phyloP scores from a whole-genome alignment of 352 stramenopile genomes.

The Globisporangium solare region DNA sequence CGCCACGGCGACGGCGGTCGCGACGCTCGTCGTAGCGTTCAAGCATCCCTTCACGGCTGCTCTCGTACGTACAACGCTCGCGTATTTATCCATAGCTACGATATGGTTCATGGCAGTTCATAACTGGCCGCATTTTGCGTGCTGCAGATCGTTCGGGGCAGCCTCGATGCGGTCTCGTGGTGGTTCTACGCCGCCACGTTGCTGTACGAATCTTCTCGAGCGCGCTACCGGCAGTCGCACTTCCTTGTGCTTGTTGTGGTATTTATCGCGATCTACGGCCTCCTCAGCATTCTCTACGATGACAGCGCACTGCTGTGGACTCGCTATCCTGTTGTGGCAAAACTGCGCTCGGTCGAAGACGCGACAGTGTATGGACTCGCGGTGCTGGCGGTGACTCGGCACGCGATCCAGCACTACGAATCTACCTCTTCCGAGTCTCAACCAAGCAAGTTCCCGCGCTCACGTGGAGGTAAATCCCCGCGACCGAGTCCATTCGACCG shows the following conservation, averaged over 20 bases:
- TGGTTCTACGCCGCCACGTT: constrained; percentile 16
- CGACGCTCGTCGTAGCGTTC: constrained; percentile 19
- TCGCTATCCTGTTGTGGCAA: background rate
- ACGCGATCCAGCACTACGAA: background rate
- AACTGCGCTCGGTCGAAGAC: background rate
- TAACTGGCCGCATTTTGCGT: background rate
- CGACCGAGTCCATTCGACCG: constrained; percentile 40
- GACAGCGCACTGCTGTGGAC: background rate
- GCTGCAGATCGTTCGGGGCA: constrained; percentile 12
- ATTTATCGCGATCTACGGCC: constrained; percentile 15
- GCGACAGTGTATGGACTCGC: background rate
- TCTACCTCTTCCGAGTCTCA: background rate
- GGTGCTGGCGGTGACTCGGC: constrained; percentile 14
- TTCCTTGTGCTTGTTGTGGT: constrained; percentile 12
- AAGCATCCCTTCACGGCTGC: constrained; percentile 25
- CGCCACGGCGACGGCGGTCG: constrained; percentile 21
- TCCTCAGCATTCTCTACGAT: constrained; percentile 3
- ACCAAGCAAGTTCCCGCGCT: background rate
- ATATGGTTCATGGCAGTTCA: too few species aligned
- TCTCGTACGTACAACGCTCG: constrained; percentile 18
- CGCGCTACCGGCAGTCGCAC: background rate
- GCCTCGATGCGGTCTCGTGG: constrained; percentile 14
- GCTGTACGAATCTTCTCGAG: constrained; percentile 8
- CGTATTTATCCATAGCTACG: background rate
- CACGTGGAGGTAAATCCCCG: background rate